Evolutionary conservation across 371 early-diverging fungal species (phyloP), one percentile per base, ranked within the genome.

Genomic region (Blastocladiella emersonii): DNA sequence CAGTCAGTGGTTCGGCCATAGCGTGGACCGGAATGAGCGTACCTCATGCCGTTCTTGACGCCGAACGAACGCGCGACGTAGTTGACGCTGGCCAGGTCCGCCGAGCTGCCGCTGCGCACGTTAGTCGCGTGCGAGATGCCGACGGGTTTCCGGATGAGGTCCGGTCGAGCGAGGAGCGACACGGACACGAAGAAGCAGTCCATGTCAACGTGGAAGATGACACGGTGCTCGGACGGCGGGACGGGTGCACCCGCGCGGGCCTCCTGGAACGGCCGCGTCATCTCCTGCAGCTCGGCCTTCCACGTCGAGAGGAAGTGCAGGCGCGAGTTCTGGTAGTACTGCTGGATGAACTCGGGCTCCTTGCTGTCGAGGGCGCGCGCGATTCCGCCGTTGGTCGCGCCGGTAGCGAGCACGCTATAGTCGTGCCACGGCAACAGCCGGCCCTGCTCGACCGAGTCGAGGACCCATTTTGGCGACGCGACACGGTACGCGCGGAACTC

Each of bases 171-270:
- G 41, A 82, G 74, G 19, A 90, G 69, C 0, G 90, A 85, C 0
- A 87, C 90, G 0, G 91, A 86, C 0, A 85, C 91, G 71, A 93
- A 95, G 67, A 93, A 96, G 67, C 91, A 90, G 73, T 96, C 97
- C 71, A 96, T 86, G 67, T 95, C 97, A 27, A 92, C 72, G 69
- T 96, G 93, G 83, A 89, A 84, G 53, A 74, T 71, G 3, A 62
- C 41, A n/a, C 37, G 56, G 53, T 30, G 30, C 32, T 27, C 30
- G 4, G 32, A 10, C 10, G 45, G 57, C 1, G 37, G 51, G 30
- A 13, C 13, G 53, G 35, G 35, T 25, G 34, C 27, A 6, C 19
- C 4, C 1, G 37, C 37, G 19, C 35, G 30, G 21, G 57, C 34
- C 3, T 56, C 30, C 15, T 59, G 30, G 4, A 27, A 32, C 19